Conservation (phyloP, 441 rosid genomes). For the Gossypium trilobum region DNA sequence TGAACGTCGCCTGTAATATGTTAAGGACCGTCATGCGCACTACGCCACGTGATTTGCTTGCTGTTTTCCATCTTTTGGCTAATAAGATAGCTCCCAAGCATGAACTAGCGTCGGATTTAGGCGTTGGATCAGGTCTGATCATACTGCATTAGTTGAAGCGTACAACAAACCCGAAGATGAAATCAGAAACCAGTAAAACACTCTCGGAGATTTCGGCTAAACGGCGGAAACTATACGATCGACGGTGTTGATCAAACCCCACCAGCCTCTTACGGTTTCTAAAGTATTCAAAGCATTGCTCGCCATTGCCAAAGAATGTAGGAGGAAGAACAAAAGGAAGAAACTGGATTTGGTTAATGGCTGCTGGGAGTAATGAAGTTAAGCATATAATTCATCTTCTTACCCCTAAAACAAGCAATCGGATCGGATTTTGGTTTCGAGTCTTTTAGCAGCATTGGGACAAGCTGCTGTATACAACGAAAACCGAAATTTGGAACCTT, state of each 20-base stretch:
- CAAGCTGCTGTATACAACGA: slow-evolving; percentile 67
- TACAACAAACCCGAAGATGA: slow-evolving; percentile 60
- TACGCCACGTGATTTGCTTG: slow-evolving; percentile 60
- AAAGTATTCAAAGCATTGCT: slow-evolving; percentile 62
- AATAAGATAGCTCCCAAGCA: slow-evolving; percentile 73
- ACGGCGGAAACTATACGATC: slow-evolving; percentile 82
- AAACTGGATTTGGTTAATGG: slow-evolving; percentile 73
- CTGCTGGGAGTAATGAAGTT: slow-evolving; percentile 80
- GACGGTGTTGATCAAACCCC: slow-evolving; percentile 70
- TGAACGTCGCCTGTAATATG: slow-evolving; percentile 66
- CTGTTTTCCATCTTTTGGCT: slow-evolving; percentile 56
- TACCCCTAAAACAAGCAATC: slow-evolving; percentile 39
- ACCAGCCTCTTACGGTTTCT: slow-evolving; percentile 46
- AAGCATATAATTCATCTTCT: slow-evolving; percentile 73
- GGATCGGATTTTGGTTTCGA: slow-evolving; percentile 59
- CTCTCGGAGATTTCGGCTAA: slow-evolving; percentile 69
- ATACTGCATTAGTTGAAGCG: slow-evolving; percentile 63
- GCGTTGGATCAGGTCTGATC: slow-evolving; percentile 51
- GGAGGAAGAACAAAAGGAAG: slow-evolving; percentile 80
- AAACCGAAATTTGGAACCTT: slow-evolving; percentile 37
- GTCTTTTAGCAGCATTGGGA: slow-evolving; percentile 82
- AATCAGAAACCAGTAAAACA: slow-evolving; percentile 58
- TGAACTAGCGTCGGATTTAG: slow-evolving; percentile 52
- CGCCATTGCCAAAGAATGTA: slow-evolving; percentile 79
- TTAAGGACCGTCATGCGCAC: slow-evolving; percentile 65